Conservation (phyloP, 192 early-diverging fungal genomes). For the Allomyces arbusculus region DNA sequence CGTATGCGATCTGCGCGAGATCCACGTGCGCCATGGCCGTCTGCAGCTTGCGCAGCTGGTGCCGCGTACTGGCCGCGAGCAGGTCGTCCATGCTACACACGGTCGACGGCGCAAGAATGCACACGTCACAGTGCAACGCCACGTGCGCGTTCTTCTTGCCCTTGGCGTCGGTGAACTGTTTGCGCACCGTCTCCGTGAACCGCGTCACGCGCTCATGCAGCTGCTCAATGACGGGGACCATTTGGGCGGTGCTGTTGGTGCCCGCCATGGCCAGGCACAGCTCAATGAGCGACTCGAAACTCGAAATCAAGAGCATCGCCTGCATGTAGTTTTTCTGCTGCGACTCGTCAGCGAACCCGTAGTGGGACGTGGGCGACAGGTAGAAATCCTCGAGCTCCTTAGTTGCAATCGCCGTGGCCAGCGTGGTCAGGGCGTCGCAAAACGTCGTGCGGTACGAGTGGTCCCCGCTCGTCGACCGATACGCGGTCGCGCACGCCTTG, state of each 20-base stretch:
- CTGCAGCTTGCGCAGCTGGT: too few species aligned
- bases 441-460: neutral
- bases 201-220: neutral
- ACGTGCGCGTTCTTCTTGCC: neutral
- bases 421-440: neutral
- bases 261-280: neutral
- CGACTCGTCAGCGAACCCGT: neutral
- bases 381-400: neutral
- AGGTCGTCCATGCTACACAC: too few species aligned
- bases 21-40: too few species aligned
- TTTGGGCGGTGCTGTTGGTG: neutral
- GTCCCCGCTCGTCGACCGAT: neutral
- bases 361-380: neutral
- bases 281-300: neutral
- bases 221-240: neutral
- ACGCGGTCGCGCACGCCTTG: neutral
- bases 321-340: neutral
- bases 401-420: neutral
- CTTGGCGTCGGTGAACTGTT: neutral
- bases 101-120: neutral
- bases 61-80: too few species aligned
- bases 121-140: neutral
- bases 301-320: neutral
- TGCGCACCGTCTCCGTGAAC: neutral
- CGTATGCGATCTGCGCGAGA: too few species aligned